A percentile compares a stretch with the other conserved stretches of the same genome.
Evolutionary conservation across 495 filamentous ascomycete genomes (phyloP).

Genomic region (Jackrogersella multiformis): DNA sequence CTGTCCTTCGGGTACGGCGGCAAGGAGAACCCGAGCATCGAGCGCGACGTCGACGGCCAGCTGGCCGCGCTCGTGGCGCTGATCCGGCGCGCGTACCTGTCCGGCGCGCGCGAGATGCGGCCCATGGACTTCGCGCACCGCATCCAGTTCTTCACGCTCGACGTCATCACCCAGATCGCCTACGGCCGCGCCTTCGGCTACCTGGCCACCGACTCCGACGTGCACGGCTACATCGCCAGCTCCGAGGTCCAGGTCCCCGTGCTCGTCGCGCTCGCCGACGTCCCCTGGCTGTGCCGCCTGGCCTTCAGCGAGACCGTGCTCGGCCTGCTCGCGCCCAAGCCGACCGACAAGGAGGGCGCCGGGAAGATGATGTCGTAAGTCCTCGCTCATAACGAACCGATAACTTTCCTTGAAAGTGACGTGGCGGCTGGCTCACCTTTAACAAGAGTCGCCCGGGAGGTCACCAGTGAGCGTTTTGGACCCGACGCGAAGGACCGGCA

Average conservation of each 20-base stretch:
- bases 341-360: slow-evolving; percentile 39
- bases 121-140: slow-evolving; percentile 52
- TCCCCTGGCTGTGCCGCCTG: slow-evolving; percentile 31
- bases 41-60: slow-evolving; percentile 52
- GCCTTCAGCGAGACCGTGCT: slow-evolving; percentile 28
- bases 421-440: too few relatives aligned
- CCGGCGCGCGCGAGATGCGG: slow-evolving; percentile 38
- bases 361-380: slow-evolving; percentile 44
- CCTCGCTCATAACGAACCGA: not conserved
- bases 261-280: slow-evolving; percentile 28
- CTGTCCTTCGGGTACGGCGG: slow-evolving; percentile 55
- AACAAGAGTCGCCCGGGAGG: slow-evolving; percentile 36
- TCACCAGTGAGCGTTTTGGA: slow-evolving; percentile 45
- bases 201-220: slow-evolving; percentile 52
- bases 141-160: slow-evolving; percentile 57
- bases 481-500: slow-evolving; percentile 43
- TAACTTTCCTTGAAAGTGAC: too few relatives aligned
- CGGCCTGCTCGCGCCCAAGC: slow-evolving; percentile 35
- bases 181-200: slow-evolving; percentile 60
- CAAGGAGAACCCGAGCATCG: slow-evolving; percentile 54
- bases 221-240: slow-evolving; percentile 53
- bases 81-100: slow-evolving; percentile 52
- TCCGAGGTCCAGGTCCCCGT: slow-evolving; percentile 44
- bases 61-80: slow-evolving; percentile 49
- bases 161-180: slow-evolving; percentile 57